Conservation (phyloP, 306 rosid species). For the Vigna reflexopilosa region DNA sequence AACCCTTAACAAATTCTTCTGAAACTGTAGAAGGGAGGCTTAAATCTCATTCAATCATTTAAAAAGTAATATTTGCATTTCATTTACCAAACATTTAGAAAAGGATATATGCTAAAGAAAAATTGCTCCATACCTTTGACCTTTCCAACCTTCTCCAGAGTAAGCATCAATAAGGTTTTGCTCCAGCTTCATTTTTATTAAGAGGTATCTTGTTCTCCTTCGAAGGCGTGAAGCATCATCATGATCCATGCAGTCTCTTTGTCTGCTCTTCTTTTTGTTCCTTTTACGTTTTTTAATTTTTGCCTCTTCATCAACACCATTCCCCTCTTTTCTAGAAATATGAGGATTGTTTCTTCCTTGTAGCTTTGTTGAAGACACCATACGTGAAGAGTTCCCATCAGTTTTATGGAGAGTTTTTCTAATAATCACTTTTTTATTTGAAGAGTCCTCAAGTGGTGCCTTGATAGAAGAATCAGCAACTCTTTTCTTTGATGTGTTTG, state of each 20-base stretch:
- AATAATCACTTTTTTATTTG: conserved; percentile 45
- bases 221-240: conserved; percentile 83
- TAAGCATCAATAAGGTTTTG: conserved; percentile 97
- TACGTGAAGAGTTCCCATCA: conserved; percentile 48
- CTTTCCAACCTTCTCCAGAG: conserved; percentile 96
- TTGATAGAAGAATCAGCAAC: conserved; percentile 42
- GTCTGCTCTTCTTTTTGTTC: conserved; percentile 57
- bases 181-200: conserved; percentile 83
- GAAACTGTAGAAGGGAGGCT: conserved; percentile 17
- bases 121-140: conserved; percentile 70
- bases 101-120: not conserved
- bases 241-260: conserved; percentile 53
- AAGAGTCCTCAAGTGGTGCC: conserved; percentile 49
- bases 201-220: conserved; percentile 82
- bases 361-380: conserved; percentile 46
- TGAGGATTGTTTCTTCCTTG: conserved; percentile 47
- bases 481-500: conserved; percentile 52
- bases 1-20: conserved; percentile 1
- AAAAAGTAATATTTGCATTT: not conserved
- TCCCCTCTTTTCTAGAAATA: conserved; percentile 45
- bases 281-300: conserved; percentile 52
- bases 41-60: not conserved
- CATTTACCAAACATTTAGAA: not conserved
- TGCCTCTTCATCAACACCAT: conserved; percentile 50
- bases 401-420: conserved; percentile 34